Evolutionary conservation across 768 basidiomycete genomes (phyloP), one percentile per base, ranked within the genome.

Genomic region (Glaciozyma martinii): DNA sequence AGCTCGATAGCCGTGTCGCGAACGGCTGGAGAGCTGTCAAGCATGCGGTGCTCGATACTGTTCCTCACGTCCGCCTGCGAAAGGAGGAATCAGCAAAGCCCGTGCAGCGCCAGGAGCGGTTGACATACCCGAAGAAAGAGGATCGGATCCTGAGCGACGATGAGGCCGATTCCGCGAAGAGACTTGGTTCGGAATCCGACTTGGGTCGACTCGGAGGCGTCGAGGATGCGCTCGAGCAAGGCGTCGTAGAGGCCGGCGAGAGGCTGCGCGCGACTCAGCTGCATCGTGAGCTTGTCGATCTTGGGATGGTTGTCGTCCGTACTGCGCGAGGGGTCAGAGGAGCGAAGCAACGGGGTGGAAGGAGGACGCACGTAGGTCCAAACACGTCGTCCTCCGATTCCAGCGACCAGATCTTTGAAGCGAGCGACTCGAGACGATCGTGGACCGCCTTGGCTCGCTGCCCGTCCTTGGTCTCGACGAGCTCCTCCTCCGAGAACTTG

Each of bases 121-220:
- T 10, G 6, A 80, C 85, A 58, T 68, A 93, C 90, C 43, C 83
- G 79, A 2, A 84, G 81, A 30, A 99, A 80, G 25, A 95, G 85
- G 19, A 82, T 84, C 0, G 92, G 85, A 76, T 98, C 95, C 66
- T 87, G 88, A 1, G 85, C 89, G 42, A 98, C 84, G 56, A 98
- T 88, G 72, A 90, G 85, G 5, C 91, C 89, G 6, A 98, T 80
- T 0, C 90, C 92, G 59, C 88, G 83, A 37, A 99, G 79, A 0
- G 94, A 94, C 75, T 98, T 98, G 0, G 92, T 93, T 40, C 95
- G 84, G 81, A 94, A 88, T 72, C 89, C 90, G 32, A 98, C 91
- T 5, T 86, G 83, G 6, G 88, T 83, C 0, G 89, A 88, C 72
- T 94, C 90, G 66, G 94, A 80, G 3, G 90, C 84, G 60, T 80